Evolutionary conservation across 148 eudicot species (phyloP).

Genomic region (Camellia lanceoleosa): DNA sequence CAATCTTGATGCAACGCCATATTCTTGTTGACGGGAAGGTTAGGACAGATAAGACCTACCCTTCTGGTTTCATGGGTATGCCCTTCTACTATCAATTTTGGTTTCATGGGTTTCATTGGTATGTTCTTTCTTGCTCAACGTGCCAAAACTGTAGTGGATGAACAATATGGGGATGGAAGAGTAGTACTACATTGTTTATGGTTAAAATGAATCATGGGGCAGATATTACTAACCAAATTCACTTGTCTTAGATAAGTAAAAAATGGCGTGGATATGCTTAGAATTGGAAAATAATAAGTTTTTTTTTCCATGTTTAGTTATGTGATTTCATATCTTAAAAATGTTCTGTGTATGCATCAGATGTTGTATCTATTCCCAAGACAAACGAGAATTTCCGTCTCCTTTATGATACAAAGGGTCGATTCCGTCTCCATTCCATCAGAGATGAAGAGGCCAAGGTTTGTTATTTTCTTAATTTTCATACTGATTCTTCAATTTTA

Average conservation of each 20-base stretch:
- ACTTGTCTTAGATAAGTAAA: too few species aligned
- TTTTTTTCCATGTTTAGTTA: background rate
- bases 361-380: constrained; percentile 63
- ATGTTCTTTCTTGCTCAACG: background rate
- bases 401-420: constrained; percentile 61
- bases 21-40: constrained; percentile 55
- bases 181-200: too few species aligned
- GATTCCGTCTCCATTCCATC: constrained; percentile 54
- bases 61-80: constrained; percentile 60
- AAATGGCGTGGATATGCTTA: background rate
- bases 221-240: too few species aligned
- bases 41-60: constrained; percentile 44
- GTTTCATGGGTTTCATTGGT: constrained; percentile 69
- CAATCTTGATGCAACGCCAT: constrained; percentile 59
- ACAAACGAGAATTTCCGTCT: constrained; percentile 64
- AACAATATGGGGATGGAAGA: too few species aligned
- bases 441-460: constrained; percentile 71
- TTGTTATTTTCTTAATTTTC: background rate
- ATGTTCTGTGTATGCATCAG: constrained; percentile 12
- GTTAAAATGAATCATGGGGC: too few species aligned
- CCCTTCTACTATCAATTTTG: too few species aligned
- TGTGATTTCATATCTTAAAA: background rate
- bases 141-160: too few species aligned
- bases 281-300: background rate
- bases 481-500: too few species aligned